These are phyloP conservation scores for Carpinus viminea DNA, from an alignment of 306 rosid species.

Conservation along the genomic window DNA sequence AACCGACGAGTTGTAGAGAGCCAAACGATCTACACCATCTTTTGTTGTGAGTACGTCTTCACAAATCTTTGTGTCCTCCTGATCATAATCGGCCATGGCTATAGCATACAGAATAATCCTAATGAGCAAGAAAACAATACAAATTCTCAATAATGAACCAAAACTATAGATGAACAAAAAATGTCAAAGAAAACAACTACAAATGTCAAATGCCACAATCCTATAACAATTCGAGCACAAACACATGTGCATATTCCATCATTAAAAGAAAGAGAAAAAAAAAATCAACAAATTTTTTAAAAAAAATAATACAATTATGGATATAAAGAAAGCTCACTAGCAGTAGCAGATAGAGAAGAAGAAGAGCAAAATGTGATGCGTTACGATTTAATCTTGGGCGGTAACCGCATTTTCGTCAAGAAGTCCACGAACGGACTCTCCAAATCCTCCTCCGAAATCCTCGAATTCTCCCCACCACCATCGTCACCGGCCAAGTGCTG, in stretches of 20 bases:
- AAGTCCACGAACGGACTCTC: constrained; percentile 68
- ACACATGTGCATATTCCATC: neutral
- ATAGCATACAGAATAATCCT: constrained; percentile 91
- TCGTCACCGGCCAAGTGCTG: constrained; percentile 50
- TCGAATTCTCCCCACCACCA: constrained; percentile 34
- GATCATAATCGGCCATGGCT: constrained; percentile 79
- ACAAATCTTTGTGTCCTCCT: constrained; percentile 51
- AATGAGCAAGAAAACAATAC: neutral
- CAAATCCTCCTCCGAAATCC: constrained; percentile 73
- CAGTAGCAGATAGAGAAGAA: constrained; percentile 41
- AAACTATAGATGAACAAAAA: neutral
- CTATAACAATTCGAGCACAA: neutral
- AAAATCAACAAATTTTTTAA: neutral
- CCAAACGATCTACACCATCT: constrained; percentile 70
- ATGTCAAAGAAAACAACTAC: neutral
- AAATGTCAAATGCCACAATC: neutral
- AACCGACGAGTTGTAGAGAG: constrained; percentile 77
- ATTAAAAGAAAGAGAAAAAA: neutral
- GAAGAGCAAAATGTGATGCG: constrained; percentile 40
- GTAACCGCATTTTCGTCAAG: constrained; percentile 70
- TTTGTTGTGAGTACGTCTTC: constrained; percentile 61
- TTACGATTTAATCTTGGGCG: constrained; percentile 85
- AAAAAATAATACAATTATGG: neutral
- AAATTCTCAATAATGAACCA: neutral
- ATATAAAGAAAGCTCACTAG: constrained; percentile 34